A percentile compares a stretch with the other conserved stretches of the same genome.
Evolutionary conservation across 78 protist species (phyloP).

Genomic region (Speleostelium caveatum): DNA sequence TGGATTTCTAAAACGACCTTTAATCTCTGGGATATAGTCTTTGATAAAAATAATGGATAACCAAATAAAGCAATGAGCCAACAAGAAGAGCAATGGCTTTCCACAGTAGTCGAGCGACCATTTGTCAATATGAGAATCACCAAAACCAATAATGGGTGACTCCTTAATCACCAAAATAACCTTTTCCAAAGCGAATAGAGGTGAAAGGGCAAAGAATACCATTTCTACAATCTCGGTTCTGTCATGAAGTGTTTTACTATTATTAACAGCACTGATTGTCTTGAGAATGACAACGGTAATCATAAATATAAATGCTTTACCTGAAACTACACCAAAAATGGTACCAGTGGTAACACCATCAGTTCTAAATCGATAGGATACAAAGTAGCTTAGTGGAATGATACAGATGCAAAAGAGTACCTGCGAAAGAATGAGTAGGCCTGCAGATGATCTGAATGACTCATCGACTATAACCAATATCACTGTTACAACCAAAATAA

Average conservation of each 20-base stretch:
- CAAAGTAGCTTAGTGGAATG: slow-evolving; percentile 14
- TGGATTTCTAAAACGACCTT: neutral
- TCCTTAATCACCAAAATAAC: neutral
- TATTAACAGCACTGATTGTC: neutral
- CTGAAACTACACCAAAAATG: slow-evolving; percentile 5
- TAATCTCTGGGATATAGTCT: slow-evolving; percentile 4
- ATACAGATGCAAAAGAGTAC: neutral
- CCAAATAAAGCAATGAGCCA: neutral
- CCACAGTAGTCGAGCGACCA: slow-evolving; percentile 1
- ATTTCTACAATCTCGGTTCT: neutral
- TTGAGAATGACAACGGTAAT: neutral
- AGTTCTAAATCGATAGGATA: neutral
- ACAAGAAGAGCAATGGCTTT: neutral
- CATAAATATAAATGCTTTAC: neutral
- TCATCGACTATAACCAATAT: neutral
- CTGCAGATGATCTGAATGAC: neutral
- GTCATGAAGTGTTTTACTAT: neutral
- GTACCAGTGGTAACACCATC: slow-evolving; percentile 17
- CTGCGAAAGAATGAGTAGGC: neutral
- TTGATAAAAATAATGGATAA: neutral
- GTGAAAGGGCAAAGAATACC: slow-evolving; percentile 4
- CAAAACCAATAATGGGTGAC: neutral
- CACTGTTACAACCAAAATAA: neutral
- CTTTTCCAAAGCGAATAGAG: slow-evolving; percentile 4
- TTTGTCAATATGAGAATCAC: neutral